Evolutionary conservation across 768 basidiomycete genomes (phyloP).

Genomic region (Suillus ampliporus): DNA sequence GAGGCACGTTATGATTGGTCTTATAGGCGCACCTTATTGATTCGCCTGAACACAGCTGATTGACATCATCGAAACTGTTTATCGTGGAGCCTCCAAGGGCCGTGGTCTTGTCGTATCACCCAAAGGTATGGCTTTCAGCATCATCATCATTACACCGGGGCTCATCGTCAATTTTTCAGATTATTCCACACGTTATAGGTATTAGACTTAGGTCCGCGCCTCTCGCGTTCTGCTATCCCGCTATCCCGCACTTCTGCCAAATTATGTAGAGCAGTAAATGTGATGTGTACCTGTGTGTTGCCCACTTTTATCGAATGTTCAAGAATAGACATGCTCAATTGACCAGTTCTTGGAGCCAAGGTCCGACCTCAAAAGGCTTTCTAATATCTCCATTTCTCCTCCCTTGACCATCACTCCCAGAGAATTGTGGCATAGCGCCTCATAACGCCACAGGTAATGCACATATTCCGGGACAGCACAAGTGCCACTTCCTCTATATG

Average conservation of each 20-base stretch:
- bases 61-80: slow-evolving; percentile 98
- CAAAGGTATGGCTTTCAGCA: slow-evolving; percentile 65
- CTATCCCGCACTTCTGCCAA: neutral
- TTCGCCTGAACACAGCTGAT: slow-evolving; percentile 64
- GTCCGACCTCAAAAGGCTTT: neutral
- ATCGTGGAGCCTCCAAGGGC: slow-evolving; percentile 96
- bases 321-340: neutral
- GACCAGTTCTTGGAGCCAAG: neutral
- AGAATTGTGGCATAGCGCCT: neutral
- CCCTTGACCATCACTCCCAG: neutral
- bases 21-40: neutral
- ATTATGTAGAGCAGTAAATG: neutral
- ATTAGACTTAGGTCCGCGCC: slow-evolving; percentile 42
- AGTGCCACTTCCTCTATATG: neutral
- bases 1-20: slow-evolving; percentile 59
- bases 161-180: slow-evolving; percentile 46
- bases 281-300: neutral
- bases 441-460: neutral
- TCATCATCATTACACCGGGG: slow-evolving; percentile 12
- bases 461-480: neutral
- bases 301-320: neutral
- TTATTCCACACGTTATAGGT: slow-evolving; percentile 83
- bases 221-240: neutral
- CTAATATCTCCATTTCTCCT: too few species aligned
- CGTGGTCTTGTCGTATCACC: slow-evolving; percentile 97